Evolutionary conservation across 176 grass and related monocot genomes (phyloP).

Genomic region (Oryza longistaminata): DNA sequence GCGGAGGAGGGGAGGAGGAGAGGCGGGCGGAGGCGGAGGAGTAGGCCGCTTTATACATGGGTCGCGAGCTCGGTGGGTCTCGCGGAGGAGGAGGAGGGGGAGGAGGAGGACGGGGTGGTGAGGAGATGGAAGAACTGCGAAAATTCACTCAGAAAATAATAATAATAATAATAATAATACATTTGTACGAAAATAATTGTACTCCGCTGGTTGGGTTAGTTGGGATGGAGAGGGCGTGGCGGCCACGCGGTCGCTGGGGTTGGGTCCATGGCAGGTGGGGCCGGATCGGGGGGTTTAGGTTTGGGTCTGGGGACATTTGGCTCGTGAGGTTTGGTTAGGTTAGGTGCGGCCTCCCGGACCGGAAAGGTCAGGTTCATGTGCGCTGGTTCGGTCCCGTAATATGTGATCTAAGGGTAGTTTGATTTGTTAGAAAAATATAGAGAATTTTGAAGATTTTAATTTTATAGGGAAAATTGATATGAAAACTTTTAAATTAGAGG

Average conservation of each 20-base stretch:
- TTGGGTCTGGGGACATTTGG: not conserved
- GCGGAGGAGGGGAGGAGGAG: constrained; percentile 41
- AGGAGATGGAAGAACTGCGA: not conserved
- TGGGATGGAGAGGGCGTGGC: not conserved
- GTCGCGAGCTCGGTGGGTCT: too few species aligned
- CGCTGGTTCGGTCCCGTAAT: too few species aligned
- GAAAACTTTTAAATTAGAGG: too few species aligned
- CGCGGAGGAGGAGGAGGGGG: constrained; percentile 4
- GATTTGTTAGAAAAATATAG: too few species aligned
- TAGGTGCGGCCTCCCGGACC: not conserved
- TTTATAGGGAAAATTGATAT: too few species aligned
- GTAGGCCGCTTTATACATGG: constrained; percentile 69
- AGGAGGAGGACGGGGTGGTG: not conserved
- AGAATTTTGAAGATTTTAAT: too few species aligned
- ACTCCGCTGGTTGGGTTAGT: not conserved
- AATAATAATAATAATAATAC: not conserved
- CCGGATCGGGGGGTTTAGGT: not conserved
- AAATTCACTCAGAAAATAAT: not conserved
- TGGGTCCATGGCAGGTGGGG: not conserved
- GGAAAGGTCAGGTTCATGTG: too few species aligned
- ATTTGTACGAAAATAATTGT: not conserved
- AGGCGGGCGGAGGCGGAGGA: constrained; percentile 49
- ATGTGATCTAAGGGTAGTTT: too few species aligned
- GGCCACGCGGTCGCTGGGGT: not conserved
- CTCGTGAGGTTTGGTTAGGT: not conserved